A percentile compares a stretch with the other conserved stretches of the same genome.
Conservation (phyloP, 2,329 filamentous ascomycete genomes). For the Dendryphion nanum region DNA sequence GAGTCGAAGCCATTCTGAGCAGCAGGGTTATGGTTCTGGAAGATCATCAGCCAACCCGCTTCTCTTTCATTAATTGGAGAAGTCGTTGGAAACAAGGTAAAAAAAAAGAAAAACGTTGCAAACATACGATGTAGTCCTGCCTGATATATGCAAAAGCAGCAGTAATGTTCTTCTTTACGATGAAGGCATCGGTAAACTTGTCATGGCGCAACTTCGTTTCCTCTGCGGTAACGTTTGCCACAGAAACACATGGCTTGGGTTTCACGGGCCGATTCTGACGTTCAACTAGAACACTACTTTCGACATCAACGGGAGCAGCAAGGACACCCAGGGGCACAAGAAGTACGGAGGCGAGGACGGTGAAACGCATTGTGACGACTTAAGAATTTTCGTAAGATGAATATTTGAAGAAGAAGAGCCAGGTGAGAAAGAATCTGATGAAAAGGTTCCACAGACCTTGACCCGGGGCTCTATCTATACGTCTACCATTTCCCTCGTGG, state of each 20-base stretch:
- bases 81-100: background rate
- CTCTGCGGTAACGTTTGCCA: slow-evolving; percentile 8
- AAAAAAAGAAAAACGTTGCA: background rate
- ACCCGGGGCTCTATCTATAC: too few relatives aligned
- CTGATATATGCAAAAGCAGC: slow-evolving; percentile 27
- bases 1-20: slow-evolving; percentile 28
- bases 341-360: too few relatives aligned
- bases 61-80: background rate
- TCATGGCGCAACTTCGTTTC: slow-evolving; percentile 16
- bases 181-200: slow-evolving; percentile 27
- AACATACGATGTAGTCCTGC: slow-evolving; percentile 25
- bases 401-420: too few relatives aligned
- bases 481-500: too few relatives aligned
- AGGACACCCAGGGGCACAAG: too few relatives aligned
- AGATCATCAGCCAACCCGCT: background rate
- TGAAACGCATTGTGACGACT: too few relatives aligned
- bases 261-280: slow-evolving; percentile 18
- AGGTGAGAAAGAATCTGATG: too few relatives aligned
- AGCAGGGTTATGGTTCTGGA: slow-evolving; percentile 28
- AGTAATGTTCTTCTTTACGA: slow-evolving; percentile 26
- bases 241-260: slow-evolving; percentile 23
- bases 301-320: slow-evolving; percentile 32
- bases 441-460: too few relatives aligned
- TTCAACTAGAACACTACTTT: slow-evolving; percentile 40
- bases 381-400: too few relatives aligned